Evolutionary conservation across 2,329 filamentous ascomycete genomes (phyloP).

Genomic region (Clonostachys solani): DNA sequence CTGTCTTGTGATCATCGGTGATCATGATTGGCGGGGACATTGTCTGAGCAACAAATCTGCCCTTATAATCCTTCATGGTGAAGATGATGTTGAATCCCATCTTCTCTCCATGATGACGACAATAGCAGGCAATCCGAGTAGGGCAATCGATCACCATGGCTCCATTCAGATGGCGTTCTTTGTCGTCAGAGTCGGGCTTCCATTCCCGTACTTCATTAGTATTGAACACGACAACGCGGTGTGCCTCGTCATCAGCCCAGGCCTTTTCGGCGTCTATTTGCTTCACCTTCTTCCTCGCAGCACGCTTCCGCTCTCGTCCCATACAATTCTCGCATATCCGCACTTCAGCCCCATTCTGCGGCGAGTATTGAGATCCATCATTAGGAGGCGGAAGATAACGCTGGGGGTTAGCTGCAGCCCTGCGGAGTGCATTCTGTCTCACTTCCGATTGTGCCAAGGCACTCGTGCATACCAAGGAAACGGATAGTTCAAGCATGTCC

Average conservation of each 20-base stretch:
- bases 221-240: constrained; percentile 87
- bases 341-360: constrained; percentile 88
- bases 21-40: constrained; percentile 92
- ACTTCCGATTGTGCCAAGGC: constrained; percentile 74
- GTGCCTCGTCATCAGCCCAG: constrained; percentile 76
- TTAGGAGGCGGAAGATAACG: constrained; percentile 29
- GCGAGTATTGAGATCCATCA: constrained; percentile 60
- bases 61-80: constrained; percentile 79
- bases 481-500: constrained; percentile 76
- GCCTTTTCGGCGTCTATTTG: constrained; percentile 88
- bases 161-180: constrained; percentile 42
- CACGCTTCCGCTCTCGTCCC: constrained; percentile 83
- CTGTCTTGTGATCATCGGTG: constrained; percentile 96
- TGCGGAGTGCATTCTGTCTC: constrained; percentile 62
- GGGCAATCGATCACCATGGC: constrained; percentile 78
- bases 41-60: constrained; percentile 75
- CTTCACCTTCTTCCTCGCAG: constrained; percentile 87
- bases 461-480: constrained; percentile 85
- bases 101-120: constrained; percentile 92
- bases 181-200: constrained; percentile 26
- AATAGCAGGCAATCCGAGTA: constrained; percentile 97
- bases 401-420: constrained; percentile 37
- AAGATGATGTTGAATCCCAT: constrained; percentile 90
- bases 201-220: constrained; percentile 70
- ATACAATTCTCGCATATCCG: constrained; percentile 92